Base-by-base conservation (phyloP, 139 green algal genomes). In the Mychonastes homosphaera region DNA sequence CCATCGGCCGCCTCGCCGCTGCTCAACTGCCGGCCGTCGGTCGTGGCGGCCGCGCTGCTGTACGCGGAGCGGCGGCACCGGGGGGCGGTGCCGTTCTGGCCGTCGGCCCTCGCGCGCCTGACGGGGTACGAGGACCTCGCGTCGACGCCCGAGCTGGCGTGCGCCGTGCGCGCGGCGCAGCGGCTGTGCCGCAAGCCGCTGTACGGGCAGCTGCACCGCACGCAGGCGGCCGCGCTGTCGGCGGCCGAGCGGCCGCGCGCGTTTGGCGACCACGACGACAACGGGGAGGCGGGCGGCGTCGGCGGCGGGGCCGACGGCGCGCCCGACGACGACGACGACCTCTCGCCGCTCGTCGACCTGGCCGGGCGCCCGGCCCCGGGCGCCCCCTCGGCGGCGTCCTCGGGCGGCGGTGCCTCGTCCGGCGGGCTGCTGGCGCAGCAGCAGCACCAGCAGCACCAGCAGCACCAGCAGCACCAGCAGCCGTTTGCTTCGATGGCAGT, bases 51-150 rank as follows among this genome's bases (percentile, higher is more conserved):
- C 0, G 83, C 84, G 6, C 53, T 92, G 29, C 63, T 92, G 48
- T 92, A 90, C 40, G 76, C 79, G 9, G 84, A 92, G 66, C 68
- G 84, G 2, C 77, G 84, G 24, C 44, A 69, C 19, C 78, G 82
- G 13, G 84, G 84, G 19, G 71, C 84, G 29, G 84, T 92, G 43
- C 84, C 84, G 23, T 92, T 88, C 63, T 92, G 84, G 84, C 84
- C 84, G 35, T 78, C 73, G 48, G 84, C 83, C 70, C 72, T 92
- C 38, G 79, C 84, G 23, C 88, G 85, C 58, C 59, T 92, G 8
- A 91, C 84, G 12, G 79, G 79, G 3, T 92, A 91, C 51, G 63
- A 79, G 33, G 84, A 92, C 58, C 82, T 92, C 70, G n/a, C n/a
- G n/a, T 71, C 41, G 24, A 83, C 79, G 18, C 79, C 81, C 0